phyloP scores from a whole-genome alignment of 2,329 filamentous ascomycete species.

The Mariannaea elegans region DNA sequence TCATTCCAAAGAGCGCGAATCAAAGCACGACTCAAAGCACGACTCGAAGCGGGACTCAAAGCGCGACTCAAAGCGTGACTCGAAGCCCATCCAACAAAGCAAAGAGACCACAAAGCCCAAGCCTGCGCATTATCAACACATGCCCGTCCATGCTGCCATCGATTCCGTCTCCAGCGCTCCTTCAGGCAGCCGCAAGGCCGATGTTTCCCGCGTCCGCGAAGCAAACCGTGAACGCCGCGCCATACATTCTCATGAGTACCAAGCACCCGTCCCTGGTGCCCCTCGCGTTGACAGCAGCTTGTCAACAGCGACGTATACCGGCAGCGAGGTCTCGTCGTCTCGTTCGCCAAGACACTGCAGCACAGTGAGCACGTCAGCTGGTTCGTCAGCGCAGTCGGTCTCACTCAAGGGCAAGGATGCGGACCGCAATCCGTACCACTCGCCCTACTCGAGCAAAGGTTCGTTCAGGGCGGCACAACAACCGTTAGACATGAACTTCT shows the following conservation, averaged over 20 bases:
- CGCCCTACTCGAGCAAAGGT: constrained; percentile 50
- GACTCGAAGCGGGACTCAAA: background rate
- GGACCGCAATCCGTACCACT: constrained; percentile 43
- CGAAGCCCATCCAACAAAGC: constrained; percentile 35
- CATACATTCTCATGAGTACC: constrained; percentile 46
- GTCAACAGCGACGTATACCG: constrained; percentile 58
- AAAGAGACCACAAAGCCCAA: constrained; percentile 57
- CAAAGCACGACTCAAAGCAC: background rate
- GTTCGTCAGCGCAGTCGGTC: constrained; percentile 31
- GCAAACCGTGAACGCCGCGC: constrained; percentile 59
- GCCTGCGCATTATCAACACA: constrained; percentile 61
- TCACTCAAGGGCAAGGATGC: constrained; percentile 56
- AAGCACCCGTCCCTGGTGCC: constrained; percentile 48
- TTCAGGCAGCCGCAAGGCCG: constrained; percentile 57
- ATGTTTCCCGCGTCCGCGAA: constrained; percentile 58
- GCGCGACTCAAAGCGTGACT: background rate
- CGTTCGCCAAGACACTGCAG: constrained; percentile 22
- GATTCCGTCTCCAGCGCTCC: constrained; percentile 66
- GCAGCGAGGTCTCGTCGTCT: constrained; percentile 44
- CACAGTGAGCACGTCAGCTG: background rate
- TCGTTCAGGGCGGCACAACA: constrained; percentile 32
- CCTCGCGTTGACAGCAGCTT: constrained; percentile 60
- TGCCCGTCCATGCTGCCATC: constrained; percentile 68
- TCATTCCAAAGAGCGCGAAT: constrained; percentile 58
- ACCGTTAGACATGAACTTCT: constrained; percentile 23